phyloP scores from a whole-genome alignment of 257 asterid genomes.

The Schizonepeta tenuifolia region DNA sequence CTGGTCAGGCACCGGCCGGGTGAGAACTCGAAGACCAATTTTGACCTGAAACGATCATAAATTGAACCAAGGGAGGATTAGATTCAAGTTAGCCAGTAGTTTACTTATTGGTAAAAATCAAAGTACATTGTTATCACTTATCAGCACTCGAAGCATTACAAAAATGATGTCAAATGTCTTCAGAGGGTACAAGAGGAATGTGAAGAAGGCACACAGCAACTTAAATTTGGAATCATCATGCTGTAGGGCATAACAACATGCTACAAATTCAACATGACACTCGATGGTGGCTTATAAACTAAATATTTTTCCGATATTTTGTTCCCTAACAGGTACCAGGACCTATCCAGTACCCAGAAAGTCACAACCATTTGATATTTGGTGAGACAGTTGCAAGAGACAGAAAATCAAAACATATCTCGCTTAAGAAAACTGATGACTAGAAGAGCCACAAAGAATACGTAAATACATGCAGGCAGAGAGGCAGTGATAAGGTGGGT shows the following conservation, averaged over 20 bases:
- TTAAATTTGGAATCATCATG: not conserved
- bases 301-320: not conserved
- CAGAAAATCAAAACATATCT: not conserved
- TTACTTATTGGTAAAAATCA: not conserved
- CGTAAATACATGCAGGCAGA: not conserved
- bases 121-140: not conserved
- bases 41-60: constrained; percentile 58
- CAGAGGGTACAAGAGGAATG: not conserved
- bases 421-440: constrained; percentile 7
- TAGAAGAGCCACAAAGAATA: not conserved
- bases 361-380: not conserved
- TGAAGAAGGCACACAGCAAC: not conserved
- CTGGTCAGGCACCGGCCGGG: constrained; percentile 85
- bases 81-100: not conserved
- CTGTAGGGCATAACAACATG: not conserved
- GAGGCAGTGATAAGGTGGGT: not conserved
- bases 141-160: not conserved
- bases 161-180: not conserved
- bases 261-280: not conserved
- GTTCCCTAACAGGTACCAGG: not conserved
- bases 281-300: not conserved
- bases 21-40: constrained; percentile 91
- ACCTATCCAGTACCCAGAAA: not conserved
- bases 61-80: constrained; percentile 20
- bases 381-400: constrained; percentile 4